A percentile compares a stretch with the other conserved stretches of the same genome.
Conservation (phyloP, 2,329 filamentous ascomycete genomes). For the Trichophyton mentagrophytes region DNA sequence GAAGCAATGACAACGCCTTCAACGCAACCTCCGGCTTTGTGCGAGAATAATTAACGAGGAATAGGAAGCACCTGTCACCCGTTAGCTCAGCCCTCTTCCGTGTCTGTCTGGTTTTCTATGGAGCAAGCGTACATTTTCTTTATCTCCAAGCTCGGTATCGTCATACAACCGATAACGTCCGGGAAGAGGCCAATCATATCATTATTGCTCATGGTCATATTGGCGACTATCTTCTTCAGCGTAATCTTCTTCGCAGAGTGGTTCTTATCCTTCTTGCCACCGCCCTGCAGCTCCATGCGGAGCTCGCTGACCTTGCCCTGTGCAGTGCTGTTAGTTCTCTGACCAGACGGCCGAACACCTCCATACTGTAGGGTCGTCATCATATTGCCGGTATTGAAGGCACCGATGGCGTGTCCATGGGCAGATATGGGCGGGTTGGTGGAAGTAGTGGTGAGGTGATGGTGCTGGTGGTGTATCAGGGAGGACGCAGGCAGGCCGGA, state of each 20-base stretch:
- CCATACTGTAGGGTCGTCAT: neutral
- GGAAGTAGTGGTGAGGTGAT: too few species aligned
- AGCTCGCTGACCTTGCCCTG: slow-evolving; percentile 99
- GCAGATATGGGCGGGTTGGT: neutral
- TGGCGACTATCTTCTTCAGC: slow-evolving; percentile 97
- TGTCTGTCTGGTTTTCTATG: neutral
- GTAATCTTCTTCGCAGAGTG: slow-evolving; percentile 91
- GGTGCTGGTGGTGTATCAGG: neutral
- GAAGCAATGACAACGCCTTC: slow-evolving; percentile 77
- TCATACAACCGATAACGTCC: slow-evolving; percentile 91
- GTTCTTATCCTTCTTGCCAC: slow-evolving; percentile 97
- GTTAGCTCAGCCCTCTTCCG: neutral
- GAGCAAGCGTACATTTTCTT: slow-evolving; percentile 76
- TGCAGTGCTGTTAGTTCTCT: slow-evolving; percentile 21
- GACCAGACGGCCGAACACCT: neutral
- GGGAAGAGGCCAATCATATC: slow-evolving; percentile 97
- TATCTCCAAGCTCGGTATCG: slow-evolving; percentile 85
- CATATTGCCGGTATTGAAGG: neutral
- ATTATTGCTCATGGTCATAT: slow-evolving; percentile 99
- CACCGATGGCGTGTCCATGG: too few species aligned
- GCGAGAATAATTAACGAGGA: slow-evolving; percentile 90
- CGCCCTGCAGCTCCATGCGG: slow-evolving; percentile 82
- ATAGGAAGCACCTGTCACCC: slow-evolving; percentile 78
- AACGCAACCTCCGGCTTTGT: slow-evolving; percentile 89
- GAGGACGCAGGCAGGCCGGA: neutral